phyloP scores from a whole-genome alignment of 1,284 basidiomycete species.

The Fomitiporia mediterranea region DNA sequence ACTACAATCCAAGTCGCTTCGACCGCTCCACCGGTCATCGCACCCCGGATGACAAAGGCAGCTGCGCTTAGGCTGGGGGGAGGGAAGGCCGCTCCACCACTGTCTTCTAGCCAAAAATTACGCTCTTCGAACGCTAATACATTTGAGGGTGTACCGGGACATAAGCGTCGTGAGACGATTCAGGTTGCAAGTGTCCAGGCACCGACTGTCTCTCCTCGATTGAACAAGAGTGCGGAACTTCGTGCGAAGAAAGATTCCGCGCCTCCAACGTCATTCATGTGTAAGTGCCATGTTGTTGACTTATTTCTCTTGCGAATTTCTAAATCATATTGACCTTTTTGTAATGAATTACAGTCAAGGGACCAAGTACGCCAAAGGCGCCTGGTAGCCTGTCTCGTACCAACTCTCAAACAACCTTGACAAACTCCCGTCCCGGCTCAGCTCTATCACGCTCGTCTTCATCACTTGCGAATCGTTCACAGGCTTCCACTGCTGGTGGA shows the following conservation, averaged over 20 bases:
- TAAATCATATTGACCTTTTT: neutral
- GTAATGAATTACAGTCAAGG: slow-evolving; percentile 42
- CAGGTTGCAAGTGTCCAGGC: slow-evolving; percentile 58
- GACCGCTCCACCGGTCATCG: slow-evolving; percentile 65
- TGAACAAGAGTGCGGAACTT: slow-evolving; percentile 66
- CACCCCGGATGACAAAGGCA: slow-evolving; percentile 70
- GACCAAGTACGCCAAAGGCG: slow-evolving; percentile 36
- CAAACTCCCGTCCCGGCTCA: slow-evolving; percentile 22
- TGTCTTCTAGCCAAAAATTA: slow-evolving; percentile 32
- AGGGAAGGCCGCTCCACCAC: slow-evolving; percentile 40
- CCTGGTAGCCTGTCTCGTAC: slow-evolving; percentile 33
- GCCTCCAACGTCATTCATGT: slow-evolving; percentile 27
- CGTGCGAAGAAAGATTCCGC: slow-evolving; percentile 51
- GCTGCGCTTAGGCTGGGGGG: slow-evolving; percentile 61
- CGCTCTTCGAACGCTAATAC: slow-evolving; percentile 32
- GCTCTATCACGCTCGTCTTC: slow-evolving; percentile 4
- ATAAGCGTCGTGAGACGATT: slow-evolving; percentile 72
- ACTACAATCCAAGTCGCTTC: slow-evolving; percentile 65
- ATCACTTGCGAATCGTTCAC: slow-evolving; percentile 27
- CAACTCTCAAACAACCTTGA: slow-evolving; percentile 24
- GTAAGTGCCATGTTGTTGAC: slow-evolving; percentile 19
- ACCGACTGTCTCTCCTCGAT: slow-evolving; percentile 59
- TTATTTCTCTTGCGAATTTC: slow-evolving; percentile 13
- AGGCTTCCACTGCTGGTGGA: slow-evolving; percentile 8
- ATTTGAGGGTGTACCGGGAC: slow-evolving; percentile 77